Conservation (phyloP, 2,329 filamentous ascomycete genomes). For the Falciphora oryzae region DNA sequence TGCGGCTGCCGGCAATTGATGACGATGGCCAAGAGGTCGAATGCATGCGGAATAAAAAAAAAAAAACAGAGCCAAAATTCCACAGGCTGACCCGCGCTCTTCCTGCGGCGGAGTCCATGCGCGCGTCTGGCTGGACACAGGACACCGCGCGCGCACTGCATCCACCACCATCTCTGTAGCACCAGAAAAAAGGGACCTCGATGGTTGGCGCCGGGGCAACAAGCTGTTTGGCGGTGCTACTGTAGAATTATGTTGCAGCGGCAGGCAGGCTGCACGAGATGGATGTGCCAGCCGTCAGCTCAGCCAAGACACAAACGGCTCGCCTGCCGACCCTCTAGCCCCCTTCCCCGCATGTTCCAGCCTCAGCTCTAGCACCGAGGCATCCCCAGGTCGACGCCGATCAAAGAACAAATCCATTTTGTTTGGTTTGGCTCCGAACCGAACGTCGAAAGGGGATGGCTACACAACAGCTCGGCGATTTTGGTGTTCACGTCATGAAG, state of each 20-base stretch:
- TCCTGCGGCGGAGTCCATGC: background rate
- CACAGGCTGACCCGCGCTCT: background rate
- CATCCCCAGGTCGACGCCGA: background rate
- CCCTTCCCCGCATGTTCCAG: background rate
- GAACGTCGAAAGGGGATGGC: background rate
- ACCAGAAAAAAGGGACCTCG: no score
- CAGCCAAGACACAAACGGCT: background rate
- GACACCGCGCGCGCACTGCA: background rate
- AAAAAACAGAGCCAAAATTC: background rate
- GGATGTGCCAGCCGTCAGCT: background rate
- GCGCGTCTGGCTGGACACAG: background rate
- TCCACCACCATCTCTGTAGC: background rate
- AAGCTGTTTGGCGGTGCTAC: no score
- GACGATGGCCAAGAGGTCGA: background rate
- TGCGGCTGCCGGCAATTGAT: background rate
- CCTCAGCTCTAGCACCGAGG: background rate
- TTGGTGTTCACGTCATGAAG: background rate
- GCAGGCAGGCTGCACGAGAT: no score
- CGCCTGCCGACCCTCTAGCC: background rate
- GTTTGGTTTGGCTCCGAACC: background rate
- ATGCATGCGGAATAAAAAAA: background rate
- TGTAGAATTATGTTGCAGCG: no score
- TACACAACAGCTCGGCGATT: background rate
- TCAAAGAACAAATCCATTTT: background rate
- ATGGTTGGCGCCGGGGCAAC: no score